These are phyloP conservation scores for Guyanaporus albipodus DNA, from an alignment of 768 basidiomycete species.

Conservation along the genomic window DNA sequence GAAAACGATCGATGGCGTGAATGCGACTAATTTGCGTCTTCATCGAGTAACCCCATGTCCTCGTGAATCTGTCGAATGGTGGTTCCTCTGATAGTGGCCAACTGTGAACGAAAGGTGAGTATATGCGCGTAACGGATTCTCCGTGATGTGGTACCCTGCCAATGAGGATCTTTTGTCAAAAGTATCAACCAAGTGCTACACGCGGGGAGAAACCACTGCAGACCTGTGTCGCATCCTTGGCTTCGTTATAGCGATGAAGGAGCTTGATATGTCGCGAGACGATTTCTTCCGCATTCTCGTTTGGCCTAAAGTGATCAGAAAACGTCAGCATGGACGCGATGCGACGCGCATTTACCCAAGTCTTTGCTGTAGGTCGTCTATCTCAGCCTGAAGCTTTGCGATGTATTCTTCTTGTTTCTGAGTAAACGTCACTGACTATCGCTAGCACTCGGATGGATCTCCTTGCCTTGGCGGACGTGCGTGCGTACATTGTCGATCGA, in stretches of 20 bases:
- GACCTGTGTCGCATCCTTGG: conserved; percentile 81
- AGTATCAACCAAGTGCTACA: not conserved
- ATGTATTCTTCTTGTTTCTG: conserved; percentile 53
- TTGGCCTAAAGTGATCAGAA: conserved; percentile 26
- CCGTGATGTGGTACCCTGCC: conserved; percentile 53
- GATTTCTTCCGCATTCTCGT: conserved; percentile 52
- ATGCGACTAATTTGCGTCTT: conserved; percentile 41
- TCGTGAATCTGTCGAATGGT: conserved; percentile 73
- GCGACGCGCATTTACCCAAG: conserved; percentile 38
- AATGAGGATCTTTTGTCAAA: conserved; percentile 57
- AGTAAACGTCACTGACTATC: no score
- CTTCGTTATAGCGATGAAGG: conserved; percentile 74
- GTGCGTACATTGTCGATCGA: conserved; percentile 24
- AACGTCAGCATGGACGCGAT: not conserved
- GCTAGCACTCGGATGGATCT: no score
- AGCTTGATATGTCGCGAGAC: conserved; percentile 67
- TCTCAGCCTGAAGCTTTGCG: conserved; percentile 45
- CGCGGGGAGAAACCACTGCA: not conserved
- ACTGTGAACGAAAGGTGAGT: conserved; percentile 38
- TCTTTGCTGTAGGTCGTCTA: conserved; percentile 41
- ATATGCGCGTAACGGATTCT: conserved; percentile 1
- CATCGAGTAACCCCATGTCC: conserved; percentile 59
- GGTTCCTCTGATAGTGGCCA: conserved; percentile 64
- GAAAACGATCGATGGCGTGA: not conserved
- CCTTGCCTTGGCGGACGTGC: conserved; percentile 29